Evolutionary conservation across 2,329 filamentous ascomycete species (phyloP).

Genomic region (Aspergillus fijiensis): DNA sequence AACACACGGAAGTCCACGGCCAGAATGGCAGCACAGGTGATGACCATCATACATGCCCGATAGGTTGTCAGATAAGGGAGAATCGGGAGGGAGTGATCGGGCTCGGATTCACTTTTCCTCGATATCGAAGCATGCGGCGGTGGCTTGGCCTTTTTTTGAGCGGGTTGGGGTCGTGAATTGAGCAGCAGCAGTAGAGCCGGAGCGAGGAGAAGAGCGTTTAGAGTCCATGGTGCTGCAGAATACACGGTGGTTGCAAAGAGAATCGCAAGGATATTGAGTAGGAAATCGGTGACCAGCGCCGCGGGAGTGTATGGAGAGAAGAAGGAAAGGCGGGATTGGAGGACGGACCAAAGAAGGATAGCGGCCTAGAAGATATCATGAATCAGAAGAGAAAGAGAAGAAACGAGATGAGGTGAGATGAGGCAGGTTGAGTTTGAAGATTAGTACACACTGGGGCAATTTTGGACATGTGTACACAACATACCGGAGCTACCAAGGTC

Average conservation of each 20-base stretch:
- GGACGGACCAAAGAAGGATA: conserved; percentile 80
- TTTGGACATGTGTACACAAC: conserved; percentile 25
- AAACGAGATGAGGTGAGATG: conserved; percentile 7
- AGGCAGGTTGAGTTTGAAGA: too few relatives aligned
- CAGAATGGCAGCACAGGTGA: conserved; percentile 88
- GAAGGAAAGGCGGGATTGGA: conserved; percentile 80
- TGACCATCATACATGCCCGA: conserved; percentile 84
- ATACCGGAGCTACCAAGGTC: conserved; percentile 79
- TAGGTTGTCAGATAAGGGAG: conserved; percentile 94
- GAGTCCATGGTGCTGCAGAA: conserved; percentile 68
- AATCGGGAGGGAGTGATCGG: conserved; percentile 62
- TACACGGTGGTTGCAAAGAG: conserved; percentile 87
- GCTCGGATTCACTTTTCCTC: conserved; percentile 25
- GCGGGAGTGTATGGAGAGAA: conserved; percentile 73
- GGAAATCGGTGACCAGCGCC: conserved; percentile 74
- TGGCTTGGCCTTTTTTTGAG: conserved; percentile 37
- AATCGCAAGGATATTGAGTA: conserved; percentile 79
- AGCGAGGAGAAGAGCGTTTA: conserved; percentile 71
- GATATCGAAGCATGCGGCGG: conserved; percentile 23
- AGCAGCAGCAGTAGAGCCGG: conserved; percentile 66
- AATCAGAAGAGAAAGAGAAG: background rate
- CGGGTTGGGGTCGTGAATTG: conserved; percentile 30
- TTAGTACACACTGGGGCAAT: too few relatives aligned
- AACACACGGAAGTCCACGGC: conserved; percentile 95
- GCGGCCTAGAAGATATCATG: conserved; percentile 60